Evolutionary conservation across 2,329 filamentous ascomycete genomes (phyloP).

Genomic region (Xylaria sp.): DNA sequence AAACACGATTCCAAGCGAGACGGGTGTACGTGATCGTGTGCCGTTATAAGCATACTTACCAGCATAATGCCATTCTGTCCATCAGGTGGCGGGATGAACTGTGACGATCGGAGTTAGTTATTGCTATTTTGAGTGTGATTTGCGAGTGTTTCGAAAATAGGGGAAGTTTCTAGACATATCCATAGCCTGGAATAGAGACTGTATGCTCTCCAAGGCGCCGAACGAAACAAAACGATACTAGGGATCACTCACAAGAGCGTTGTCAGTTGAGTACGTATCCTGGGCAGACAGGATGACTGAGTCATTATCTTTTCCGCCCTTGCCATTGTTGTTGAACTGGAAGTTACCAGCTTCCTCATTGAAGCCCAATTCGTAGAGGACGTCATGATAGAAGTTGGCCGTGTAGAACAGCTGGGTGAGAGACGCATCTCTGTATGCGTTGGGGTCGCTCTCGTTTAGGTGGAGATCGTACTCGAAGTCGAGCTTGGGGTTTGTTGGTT

Average conservation of each 20-base stretch:
- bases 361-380: slow-evolving; percentile 68
- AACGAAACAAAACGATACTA: not conserved
- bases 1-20: not conserved
- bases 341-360: slow-evolving; percentile 70
- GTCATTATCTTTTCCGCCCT: slow-evolving; percentile 63
- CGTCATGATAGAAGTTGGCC: slow-evolving; percentile 68
- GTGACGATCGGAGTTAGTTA: not conserved
- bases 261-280: slow-evolving; percentile 64
- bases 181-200: not conserved
- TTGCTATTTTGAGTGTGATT: not conserved
- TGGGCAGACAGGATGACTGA: slow-evolving; percentile 67
- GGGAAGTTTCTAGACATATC: not conserved
- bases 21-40: too few species aligned
- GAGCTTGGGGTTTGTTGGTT: slow-evolving; percentile 56
- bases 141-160: not conserved
- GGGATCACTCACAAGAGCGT: slow-evolving; percentile 52
- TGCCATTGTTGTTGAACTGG: slow-evolving; percentile 65
- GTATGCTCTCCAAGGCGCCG: not conserved
- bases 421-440: slow-evolving; percentile 63
- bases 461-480: slow-evolving; percentile 60
- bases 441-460: slow-evolving; percentile 49
- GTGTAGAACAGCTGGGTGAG: slow-evolving; percentile 71
- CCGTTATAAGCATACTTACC: slow-evolving; percentile 1
- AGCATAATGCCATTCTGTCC: slow-evolving; percentile 64
- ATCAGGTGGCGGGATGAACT: slow-evolving; percentile 60